Conservation (phyloP, 2,329 filamentous ascomycete species). For the Pyrenochaeta sp. region DNA sequence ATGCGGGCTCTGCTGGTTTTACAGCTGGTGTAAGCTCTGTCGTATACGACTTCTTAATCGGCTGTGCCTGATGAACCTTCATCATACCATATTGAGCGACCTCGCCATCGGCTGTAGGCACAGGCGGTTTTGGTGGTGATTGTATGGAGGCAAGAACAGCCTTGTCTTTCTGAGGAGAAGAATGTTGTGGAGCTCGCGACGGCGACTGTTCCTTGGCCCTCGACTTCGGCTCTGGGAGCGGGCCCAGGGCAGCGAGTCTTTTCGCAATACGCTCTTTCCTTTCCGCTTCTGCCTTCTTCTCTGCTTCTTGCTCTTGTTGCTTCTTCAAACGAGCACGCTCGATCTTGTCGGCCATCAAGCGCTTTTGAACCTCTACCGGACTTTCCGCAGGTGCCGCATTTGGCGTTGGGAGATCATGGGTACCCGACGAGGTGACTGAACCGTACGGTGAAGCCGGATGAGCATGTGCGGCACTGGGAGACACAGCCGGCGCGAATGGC, state of each 20-base stretch:
- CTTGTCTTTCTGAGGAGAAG: conserved; percentile 57
- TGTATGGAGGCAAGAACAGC: conserved; percentile 45
- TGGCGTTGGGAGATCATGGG: conserved; percentile 34
- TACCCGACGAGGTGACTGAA: conserved; percentile 37
- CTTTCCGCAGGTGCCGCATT: conserved; percentile 62
- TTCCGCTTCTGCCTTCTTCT: conserved; percentile 76
- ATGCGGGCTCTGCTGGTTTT: conserved; percentile 23
- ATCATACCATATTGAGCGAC: conserved; percentile 69
- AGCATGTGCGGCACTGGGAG: conserved; percentile 41
- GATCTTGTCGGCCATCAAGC: conserved; percentile 74
- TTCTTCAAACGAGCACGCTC: conserved; percentile 74
- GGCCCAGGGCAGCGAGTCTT: conserved; percentile 75
- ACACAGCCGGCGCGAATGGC: conserved; percentile 35
- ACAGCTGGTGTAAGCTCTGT: conserved; percentile 22
- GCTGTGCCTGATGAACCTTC: conserved; percentile 66
- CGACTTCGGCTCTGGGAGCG: conserved; percentile 52
- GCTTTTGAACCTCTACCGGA: conserved; percentile 70
- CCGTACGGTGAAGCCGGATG: conserved; percentile 48
- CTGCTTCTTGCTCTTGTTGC: conserved; percentile 62
- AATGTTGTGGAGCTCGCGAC: conserved; percentile 41
- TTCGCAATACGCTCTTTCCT: conserved; percentile 74
- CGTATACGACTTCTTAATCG: conserved; percentile 50
- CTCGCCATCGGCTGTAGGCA: conserved; percentile 64
- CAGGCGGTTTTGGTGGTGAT: conserved; percentile 65
- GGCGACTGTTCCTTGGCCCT: conserved; percentile 51